Base-by-base conservation (phyloP, 176 grass and related monocot genomes). In the Oryza nivara region DNA sequence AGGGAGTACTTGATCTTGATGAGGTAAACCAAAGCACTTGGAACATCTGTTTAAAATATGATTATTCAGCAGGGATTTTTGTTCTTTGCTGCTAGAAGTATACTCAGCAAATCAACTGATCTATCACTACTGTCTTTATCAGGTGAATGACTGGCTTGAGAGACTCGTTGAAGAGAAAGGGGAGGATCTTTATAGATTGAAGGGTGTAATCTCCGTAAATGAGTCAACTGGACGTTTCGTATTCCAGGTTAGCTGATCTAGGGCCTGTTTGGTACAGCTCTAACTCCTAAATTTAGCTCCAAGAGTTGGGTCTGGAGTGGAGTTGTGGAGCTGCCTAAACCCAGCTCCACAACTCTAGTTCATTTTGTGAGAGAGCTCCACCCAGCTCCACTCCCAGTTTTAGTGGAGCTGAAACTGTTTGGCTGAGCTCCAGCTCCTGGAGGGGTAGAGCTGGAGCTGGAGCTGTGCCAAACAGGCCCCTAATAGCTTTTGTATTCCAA, bases 141-240 rank as follows among this genome's bases (percentile, higher is more conserved):
- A 91, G 92, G 68, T 89, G 13, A 94, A 94, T 38, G 89, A 94
- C 87, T 94, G 92, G 92, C 77, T 91, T 2, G 92, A 94, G 80
- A 91, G 92, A 63, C 68, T 94, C 17, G 92, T 91, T 65, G 81
- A 94, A 7, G 89, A 91, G 78, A 91, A 91, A 82, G 92, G 89
- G 10, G 92, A 89, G 74, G 92, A 94, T 60, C 85, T 94, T 34
- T 91, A 94, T 87, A 91, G 92, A 81, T 75, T 94, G 72, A 94
- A 94, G 74, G 92, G 92, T 85, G 84, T 94, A 11, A 44, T 94
- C 48, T 94, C 89, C 5, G 89, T 94, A 43, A 94, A 91, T 66
- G 92, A 89, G 26, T 94, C 89, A 30, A 91, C 89, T 38, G 92
- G 92, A 22, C 92, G 87, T 13, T 94, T 87, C 6, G 77, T 94